Evolutionary conservation across 2,329 filamentous ascomycete species (phyloP).

Genomic region (Arthrobotrys pseudoclavata): DNA sequence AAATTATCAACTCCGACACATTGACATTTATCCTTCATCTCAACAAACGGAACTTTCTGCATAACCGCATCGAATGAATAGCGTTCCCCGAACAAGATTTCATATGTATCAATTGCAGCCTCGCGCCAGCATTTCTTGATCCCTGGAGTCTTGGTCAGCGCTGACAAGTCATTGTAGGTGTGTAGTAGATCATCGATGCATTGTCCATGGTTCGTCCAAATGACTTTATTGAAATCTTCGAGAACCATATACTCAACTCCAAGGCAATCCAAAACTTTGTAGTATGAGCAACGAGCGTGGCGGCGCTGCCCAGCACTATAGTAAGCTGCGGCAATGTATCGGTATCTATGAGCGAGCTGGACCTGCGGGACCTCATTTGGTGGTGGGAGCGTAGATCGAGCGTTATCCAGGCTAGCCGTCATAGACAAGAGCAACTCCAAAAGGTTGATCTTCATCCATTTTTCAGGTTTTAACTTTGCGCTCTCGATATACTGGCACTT

Average conservation of each 20-base stretch:
- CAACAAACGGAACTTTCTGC: slow-evolving; percentile 18
- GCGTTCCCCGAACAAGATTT: slow-evolving; percentile 47
- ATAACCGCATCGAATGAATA: slow-evolving; percentile 20
- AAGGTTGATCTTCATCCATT: slow-evolving; percentile 35
- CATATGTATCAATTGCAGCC: slow-evolving; percentile 31
- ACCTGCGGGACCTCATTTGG: slow-evolving; percentile 27
- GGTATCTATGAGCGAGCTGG: slow-evolving; percentile 43
- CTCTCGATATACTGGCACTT: slow-evolving; percentile 32
- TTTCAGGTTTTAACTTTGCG: slow-evolving; percentile 26
- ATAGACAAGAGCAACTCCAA: slow-evolving; percentile 24
- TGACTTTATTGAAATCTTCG: slow-evolving; percentile 24
- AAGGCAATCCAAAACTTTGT: slow-evolving; percentile 48
- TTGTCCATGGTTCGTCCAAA: slow-evolving; percentile 40
- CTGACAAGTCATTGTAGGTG: slow-evolving; percentile 39
- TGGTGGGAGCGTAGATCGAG: slow-evolving; percentile 20
- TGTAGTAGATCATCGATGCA: slow-evolving; percentile 46
- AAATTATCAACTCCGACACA: slow-evolving; percentile 46
- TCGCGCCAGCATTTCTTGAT: slow-evolving; percentile 44
- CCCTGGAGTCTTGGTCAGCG: slow-evolving; percentile 19
- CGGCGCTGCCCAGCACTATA: slow-evolving; percentile 42
- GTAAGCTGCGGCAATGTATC: slow-evolving; percentile 45
- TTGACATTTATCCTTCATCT: slow-evolving; percentile 32
- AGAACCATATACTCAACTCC: slow-evolving; percentile 42
- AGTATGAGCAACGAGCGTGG: slow-evolving; percentile 46
- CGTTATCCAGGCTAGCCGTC: slow-evolving; percentile 16